phyloP scores from a whole-genome alignment of 768 basidiomycete genomes.

The Auriscalpium orientale region DNA sequence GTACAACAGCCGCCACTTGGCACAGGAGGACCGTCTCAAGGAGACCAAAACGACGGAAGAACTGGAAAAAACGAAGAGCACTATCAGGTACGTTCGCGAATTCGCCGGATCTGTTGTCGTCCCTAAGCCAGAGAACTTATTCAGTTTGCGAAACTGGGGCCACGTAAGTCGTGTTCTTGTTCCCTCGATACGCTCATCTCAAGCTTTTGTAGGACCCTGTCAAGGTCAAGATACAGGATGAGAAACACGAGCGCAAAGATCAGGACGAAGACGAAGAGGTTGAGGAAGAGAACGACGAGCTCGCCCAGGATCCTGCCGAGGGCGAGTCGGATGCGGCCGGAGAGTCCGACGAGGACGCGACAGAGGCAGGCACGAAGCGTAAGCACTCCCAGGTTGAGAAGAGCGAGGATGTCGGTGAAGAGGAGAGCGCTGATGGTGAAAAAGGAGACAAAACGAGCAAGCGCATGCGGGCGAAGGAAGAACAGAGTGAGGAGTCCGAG shows the following conservation, averaged over 20 bases:
- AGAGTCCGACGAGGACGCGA: not conserved
- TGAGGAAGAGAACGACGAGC: not conserved
- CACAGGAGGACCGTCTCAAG: slow-evolving; percentile 25
- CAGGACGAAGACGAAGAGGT: not conserved
- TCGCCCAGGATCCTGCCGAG: slow-evolving; percentile 1
- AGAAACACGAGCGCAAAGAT: slow-evolving; percentile 2
- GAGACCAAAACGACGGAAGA: slow-evolving; percentile 24
- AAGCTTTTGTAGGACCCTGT: slow-evolving; percentile 20
- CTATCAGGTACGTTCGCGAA: slow-evolving; percentile 20
- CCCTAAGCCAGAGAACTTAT: not conserved
- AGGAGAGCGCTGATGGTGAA: not conserved
- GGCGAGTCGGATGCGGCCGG: not conserved
- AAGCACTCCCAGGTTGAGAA: slow-evolving; percentile 9
- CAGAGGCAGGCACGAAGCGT: slow-evolving; percentile 6
- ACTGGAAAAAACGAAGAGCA: slow-evolving; percentile 25
- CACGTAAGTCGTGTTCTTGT: slow-evolving; percentile 18
- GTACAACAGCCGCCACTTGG: slow-evolving; percentile 26
- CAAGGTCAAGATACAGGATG: slow-evolving; percentile 18
- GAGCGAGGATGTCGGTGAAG: not conserved
- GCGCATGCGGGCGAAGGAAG: no score
- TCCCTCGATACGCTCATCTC: not conserved
- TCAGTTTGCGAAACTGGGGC: slow-evolving; percentile 26
- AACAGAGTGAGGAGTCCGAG: no score
- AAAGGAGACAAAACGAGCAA: no score
- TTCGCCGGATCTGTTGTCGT: no score